Conservation (phyloP, 2,329 filamentous ascomycete species). For the Neodidymelliopsis sp. region DNA sequence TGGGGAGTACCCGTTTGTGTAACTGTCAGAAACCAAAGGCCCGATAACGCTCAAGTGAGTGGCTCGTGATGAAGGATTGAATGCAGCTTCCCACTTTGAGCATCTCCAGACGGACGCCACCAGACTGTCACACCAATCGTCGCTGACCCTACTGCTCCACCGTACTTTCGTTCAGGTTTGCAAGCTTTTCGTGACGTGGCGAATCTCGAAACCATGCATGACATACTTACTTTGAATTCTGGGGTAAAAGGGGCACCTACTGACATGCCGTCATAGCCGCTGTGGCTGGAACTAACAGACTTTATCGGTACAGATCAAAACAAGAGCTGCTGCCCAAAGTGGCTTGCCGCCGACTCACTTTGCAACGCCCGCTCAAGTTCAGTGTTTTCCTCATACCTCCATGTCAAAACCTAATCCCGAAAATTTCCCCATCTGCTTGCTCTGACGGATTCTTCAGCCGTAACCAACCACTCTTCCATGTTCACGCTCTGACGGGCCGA, state of each 20-base stretch:
- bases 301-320: not conserved
- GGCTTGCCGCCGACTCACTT: constrained; percentile 3
- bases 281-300: not conserved
- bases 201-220: constrained; percentile 1
- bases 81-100: constrained; percentile 8
- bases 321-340: not conserved
- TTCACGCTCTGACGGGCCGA: constrained; percentile 5
- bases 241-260: not conserved
- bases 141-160: not conserved
- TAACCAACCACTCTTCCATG: not conserved
- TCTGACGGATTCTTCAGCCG: not conserved
- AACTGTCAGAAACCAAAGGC: constrained; percentile 3
- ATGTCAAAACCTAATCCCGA: not conserved
- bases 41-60: constrained; percentile 8
- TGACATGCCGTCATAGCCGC: constrained; percentile 5
- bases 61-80: constrained; percentile 7
- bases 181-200: constrained; percentile 10
- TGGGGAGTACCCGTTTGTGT: constrained; percentile 13
- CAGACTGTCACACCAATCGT: not conserved
- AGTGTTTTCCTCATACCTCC: not conserved
- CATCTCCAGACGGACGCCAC: too few relatives aligned
- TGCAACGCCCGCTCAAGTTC: not conserved
- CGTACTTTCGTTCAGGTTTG: not conserved
- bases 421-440: not conserved
- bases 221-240: constrained; percentile 13